These are phyloP conservation scores for Metschnikowia vanudenii DNA, from an alignment of 805 yeast genomes.

Conservation along the genomic window DNA sequence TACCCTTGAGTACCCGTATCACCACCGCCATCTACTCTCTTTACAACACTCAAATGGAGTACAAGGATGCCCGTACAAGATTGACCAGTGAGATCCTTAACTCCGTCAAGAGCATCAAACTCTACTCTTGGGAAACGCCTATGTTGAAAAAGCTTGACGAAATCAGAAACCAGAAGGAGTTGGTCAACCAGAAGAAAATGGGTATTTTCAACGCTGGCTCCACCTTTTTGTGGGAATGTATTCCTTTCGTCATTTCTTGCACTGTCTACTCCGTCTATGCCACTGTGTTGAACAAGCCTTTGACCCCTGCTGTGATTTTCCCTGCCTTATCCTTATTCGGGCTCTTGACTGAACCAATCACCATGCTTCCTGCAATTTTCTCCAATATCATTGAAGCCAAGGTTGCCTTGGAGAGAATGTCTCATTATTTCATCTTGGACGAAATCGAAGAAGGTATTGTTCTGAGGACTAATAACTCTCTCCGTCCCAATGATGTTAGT, in stretches of 20 bases:
- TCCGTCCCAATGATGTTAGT: conserved; percentile 24
- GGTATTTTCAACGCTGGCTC: conserved; percentile 35
- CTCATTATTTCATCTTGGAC: conserved; percentile 31
- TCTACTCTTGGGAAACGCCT: conserved; percentile 70
- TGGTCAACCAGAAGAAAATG: conserved; percentile 49
- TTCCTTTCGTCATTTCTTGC: conserved; percentile 38
- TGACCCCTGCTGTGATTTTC: conserved; percentile 38
- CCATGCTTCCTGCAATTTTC: conserved; percentile 32
- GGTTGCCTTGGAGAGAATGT: conserved; percentile 35
- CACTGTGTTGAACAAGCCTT: conserved; percentile 22
- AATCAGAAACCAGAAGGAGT: conserved; percentile 58
- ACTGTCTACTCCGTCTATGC: conserved; percentile 33
- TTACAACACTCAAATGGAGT: conserved; percentile 57
- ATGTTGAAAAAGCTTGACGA: conserved; percentile 51
- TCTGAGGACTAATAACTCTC: conserved; percentile 19
- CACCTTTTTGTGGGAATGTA: conserved; percentile 36
- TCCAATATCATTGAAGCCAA: conserved; percentile 29
- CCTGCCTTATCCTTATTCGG: conserved; percentile 42
- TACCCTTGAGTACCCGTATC: conserved; percentile 54
- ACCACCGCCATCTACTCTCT: conserved; percentile 44
- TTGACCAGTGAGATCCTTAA: conserved; percentile 58
- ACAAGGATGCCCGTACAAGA: conserved; percentile 59
- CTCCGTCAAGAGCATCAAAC: conserved; percentile 61
- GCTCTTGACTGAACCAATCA: conserved; percentile 35
- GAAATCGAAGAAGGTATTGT: conserved; percentile 30